Evolutionary conservation across 768 basidiomycete genomes (phyloP).

Genomic region (Suillus subluteus): DNA sequence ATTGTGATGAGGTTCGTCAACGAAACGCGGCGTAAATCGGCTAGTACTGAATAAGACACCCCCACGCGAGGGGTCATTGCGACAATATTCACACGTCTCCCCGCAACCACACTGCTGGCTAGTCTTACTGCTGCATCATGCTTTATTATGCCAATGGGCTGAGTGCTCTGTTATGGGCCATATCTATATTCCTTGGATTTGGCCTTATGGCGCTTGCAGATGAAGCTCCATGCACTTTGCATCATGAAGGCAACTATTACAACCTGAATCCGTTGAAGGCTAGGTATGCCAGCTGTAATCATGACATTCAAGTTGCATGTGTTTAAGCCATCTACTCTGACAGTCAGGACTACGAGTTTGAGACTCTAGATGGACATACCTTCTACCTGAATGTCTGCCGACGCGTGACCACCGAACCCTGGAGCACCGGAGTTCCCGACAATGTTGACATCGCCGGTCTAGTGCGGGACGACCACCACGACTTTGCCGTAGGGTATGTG

Average conservation of each 20-base stretch:
- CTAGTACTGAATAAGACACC: slow-evolving; percentile 21
- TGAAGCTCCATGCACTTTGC: slow-evolving; percentile 66
- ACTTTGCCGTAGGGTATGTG: slow-evolving; percentile 73
- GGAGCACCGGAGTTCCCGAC: slow-evolving; percentile 56
- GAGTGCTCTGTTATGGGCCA: slow-evolving; percentile 12
- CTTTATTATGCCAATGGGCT: not conserved
- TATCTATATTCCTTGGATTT: slow-evolving; percentile 9
- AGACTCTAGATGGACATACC: slow-evolving; percentile 47
- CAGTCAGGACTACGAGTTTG: slow-evolving; percentile 68
- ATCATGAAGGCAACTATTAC: slow-evolving; percentile 59
- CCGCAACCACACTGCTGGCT: not conserved
- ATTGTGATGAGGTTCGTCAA: slow-evolving; percentile 4
- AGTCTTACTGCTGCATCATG: slow-evolving; percentile 13
- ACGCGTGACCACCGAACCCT: slow-evolving; percentile 56
- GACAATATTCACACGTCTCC: not conserved
- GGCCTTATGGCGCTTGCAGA: slow-evolving; percentile 25
- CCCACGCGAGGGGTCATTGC: slow-evolving; percentile 27
- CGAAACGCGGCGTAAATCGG: slow-evolving; percentile 31
- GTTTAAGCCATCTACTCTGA: slow-evolving; percentile 18
- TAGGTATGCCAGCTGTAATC: slow-evolving; percentile 44
- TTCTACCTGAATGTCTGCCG: slow-evolving; percentile 71
- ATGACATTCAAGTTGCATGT: not conserved
- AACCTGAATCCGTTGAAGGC: slow-evolving; percentile 66
- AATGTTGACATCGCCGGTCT: slow-evolving; percentile 63
- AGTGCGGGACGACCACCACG: slow-evolving; percentile 60